Evolutionary conservation across 2,329 filamentous ascomycete genomes (phyloP).

Genomic region (Laburnicola sp.): DNA sequence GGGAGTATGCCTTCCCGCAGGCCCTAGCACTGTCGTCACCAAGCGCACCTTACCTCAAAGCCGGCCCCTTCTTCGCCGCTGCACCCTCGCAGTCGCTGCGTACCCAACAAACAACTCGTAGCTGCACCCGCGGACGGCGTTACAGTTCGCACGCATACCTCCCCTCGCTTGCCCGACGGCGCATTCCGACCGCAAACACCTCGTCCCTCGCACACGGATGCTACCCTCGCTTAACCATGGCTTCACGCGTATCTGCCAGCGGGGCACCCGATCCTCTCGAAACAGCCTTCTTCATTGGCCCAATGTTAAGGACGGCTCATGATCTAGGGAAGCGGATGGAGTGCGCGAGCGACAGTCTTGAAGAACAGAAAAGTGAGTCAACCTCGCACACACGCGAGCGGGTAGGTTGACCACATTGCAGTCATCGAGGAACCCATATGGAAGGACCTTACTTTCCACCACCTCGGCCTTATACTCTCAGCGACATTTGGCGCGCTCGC

Average conservation of each 20-base stretch:
- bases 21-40: no score
- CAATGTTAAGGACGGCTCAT: not conserved
- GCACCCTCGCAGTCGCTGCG: not conserved
- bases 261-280: constrained; percentile 1
- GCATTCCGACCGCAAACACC: constrained; percentile 5
- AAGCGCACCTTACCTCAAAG: no score
- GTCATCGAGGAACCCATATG: constrained; percentile 56
- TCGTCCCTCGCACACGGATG: constrained; percentile 11
- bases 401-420: constrained; percentile 12
- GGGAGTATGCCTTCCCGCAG: no score
- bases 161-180: not conserved
- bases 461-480: constrained; percentile 58
- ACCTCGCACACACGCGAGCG: not conserved
- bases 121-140: no score
- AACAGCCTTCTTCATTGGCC: not conserved
- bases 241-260: constrained; percentile 3
- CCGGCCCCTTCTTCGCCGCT: no score
- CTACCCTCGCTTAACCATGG: constrained; percentile 3
- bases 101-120: not conserved
- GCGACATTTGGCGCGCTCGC: constrained; percentile 58
- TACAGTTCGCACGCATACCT: constrained; percentile 1
- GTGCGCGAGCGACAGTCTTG: constrained; percentile 19
- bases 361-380: constrained; percentile 44
- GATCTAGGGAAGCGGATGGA: constrained; percentile 8
- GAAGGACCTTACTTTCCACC: constrained; percentile 60